Percentiles rank a stretch among this genome's conserved stretches.
These are phyloP conservation scores for Tephrocybe sp. DNA, from an alignment of 768 basidiomycete genomes.

Conservation along the genomic window DNA sequence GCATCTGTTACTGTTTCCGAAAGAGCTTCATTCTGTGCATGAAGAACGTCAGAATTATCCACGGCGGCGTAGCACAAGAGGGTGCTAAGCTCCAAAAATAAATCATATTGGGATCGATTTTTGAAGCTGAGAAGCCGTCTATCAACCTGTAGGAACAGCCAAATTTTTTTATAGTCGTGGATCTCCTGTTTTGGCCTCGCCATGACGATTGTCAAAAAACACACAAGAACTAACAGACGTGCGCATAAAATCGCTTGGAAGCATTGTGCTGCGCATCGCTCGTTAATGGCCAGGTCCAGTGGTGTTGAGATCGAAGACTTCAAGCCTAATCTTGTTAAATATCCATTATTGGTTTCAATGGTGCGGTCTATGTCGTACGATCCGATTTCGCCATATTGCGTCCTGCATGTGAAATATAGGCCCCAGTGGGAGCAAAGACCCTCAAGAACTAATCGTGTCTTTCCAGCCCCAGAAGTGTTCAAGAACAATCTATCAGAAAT, in stretches of 20 bases:
- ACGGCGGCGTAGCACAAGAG: neutral
- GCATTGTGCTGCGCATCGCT: neutral
- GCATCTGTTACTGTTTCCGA: neutral
- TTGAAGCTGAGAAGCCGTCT: neutral
- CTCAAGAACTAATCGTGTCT: conserved; percentile 16
- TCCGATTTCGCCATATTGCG: neutral
- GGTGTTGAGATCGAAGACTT: neutral
- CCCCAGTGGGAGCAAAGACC: conserved; percentile 16
- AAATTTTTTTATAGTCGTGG: neutral
- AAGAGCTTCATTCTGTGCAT: neutral
- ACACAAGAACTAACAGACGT: neutral
- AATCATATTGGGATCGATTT: neutral
- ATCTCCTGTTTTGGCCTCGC: neutral
- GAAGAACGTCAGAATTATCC: neutral
- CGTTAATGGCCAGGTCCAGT: neutral
- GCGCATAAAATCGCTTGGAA: neutral
- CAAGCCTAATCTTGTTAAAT: neutral
- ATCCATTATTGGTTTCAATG: neutral
- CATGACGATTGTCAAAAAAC: neutral
- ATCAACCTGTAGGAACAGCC: neutral
- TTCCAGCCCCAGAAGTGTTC: conserved; percentile 15
- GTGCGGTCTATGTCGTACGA: neutral
- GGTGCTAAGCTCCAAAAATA: neutral
- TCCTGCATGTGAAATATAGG: conserved; percentile 11
- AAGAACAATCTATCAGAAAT: neutral